Base-by-base conservation (phyloP, 192 early-diverging fungal species). In the Rhizoclosmatium sp. region DNA sequence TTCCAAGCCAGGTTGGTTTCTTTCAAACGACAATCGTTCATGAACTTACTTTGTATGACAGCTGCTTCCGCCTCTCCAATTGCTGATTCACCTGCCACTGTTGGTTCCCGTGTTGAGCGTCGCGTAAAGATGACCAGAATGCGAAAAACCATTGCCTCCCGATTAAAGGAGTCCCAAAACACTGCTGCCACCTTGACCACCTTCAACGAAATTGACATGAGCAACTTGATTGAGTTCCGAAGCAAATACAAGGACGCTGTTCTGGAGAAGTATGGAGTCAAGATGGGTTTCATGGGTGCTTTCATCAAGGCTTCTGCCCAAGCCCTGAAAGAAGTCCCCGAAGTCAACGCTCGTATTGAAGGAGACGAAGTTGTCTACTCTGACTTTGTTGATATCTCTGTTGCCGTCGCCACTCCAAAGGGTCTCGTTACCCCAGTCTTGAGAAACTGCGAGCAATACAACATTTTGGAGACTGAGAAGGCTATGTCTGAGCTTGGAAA, bases 171-270 rank as follows among this genome's bases (percentile, higher is more conserved):
- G 84, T 95, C 97, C 61, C 98, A 99, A 88, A 92, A 96, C 85
- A 95, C 91, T 59, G 98, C 98, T 9, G 98, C 98, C 42, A 93
- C 96, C 61, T 89, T 99, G 76, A 99, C 98, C 23, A 99, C 98
- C 47, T 99, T 99, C 87, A 99, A 99, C 88, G 98, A 99, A 89
- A 91, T 99, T 46, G 98, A 99, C 83, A 99, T 99, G 98, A 93
- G 91, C 82, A 94, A 93, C 85, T 83, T 99, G 59, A 96, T 99
- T 70, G 90, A 94, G 39, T 86, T 99, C 76, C 95, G 98, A 76
- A 89, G 90, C 71, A 91, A 90, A 82, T 98, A 98, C 92, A 98
- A 98, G 91, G 98, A 97, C 85, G 85, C 87, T 21, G 93, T 98
- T 54, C 78, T 95, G 73, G 97, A 98, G 87, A 93, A 96, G 82